Evolutionary conservation across 2,329 filamentous ascomycete genomes (phyloP), one percentile per base, ranked within the genome.

Genomic region (Penicillium sp.): DNA sequence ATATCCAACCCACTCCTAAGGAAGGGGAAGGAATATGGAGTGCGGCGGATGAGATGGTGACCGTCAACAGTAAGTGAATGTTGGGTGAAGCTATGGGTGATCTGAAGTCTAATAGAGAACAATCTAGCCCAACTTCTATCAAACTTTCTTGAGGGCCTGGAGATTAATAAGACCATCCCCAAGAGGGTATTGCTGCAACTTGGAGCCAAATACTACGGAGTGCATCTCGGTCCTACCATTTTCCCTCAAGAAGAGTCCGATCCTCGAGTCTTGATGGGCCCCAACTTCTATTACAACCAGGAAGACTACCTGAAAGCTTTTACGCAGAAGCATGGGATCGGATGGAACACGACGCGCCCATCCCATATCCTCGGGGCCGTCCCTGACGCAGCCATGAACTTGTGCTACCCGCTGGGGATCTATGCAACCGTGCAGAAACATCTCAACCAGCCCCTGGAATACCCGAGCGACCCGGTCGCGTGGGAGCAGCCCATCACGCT

Each of bases 251-350:
- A 76, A 46, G 79, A 82, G 59, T 69, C 68, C 8, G 76, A 78
- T 51, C 72, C 74, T 3, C 69, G 77, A 10, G 65, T 76, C 4
- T 59, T 61, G 5, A 66, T 78, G 0, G 75, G 76, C 50, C 73
- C 75, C 1, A 81, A 82, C 63, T 82, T 82, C 65, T 82, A 82
- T 70, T 82, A 81, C 55, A 64, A 71, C 0, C 79, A 82, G 65
- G 79, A 82, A 66, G 78, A 82, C 53, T 64, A 68, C 4, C 69
- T 82, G 2, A 70, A 63, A 44, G 60, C 66, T 1, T 81, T 71
- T 58, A 78, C 76, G 62, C 56, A 66, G 22, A 58, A 64, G 1
- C 62, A 74, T 11, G 61, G 57, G 10, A 67, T 71, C 8, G 53
- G 55, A 20, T 82, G 75, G 75, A 80, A 76, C 54, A 66, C 80